Percentiles rank a stretch among this genome's conserved stretches.
phyloP scores from a whole-genome alignment of 140 eudicot species.

The Bidens hawaiensis region DNA sequence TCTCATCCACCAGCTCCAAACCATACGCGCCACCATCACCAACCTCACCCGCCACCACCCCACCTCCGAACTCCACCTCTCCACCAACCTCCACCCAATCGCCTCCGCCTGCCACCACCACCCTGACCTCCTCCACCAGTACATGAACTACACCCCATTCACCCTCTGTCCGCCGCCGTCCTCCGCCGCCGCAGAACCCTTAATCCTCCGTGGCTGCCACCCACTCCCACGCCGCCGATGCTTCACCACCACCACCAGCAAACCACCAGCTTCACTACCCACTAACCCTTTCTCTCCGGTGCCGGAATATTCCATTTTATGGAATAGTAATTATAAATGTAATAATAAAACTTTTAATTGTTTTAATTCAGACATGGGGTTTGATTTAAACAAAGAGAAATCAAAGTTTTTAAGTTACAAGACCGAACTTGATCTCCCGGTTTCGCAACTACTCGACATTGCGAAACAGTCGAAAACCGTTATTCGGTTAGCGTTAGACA shows the following conservation, averaged over 20 bases:
- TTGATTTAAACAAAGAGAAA: conserved; percentile 48
- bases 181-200: conserved; percentile 49
- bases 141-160: conserved; percentile 85
- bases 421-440: conserved; percentile 80
- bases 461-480: conserved; percentile 34
- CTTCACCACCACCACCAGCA: conserved; percentile 46
- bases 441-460: conserved; percentile 50
- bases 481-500: conserved; percentile 57
- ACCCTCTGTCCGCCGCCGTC: conserved; percentile 48
- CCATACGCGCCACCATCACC: conserved; percentile 98
- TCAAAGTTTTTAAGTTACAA: conserved; percentile 42
- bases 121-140: conserved; percentile 71
- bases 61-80: conserved; percentile 68
- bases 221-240: conserved; percentile 90
- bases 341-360: conserved; percentile 59
- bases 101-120: conserved; percentile 84
- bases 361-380: conserved; percentile 64
- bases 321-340: conserved; percentile 52
- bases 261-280: conserved; percentile 42
- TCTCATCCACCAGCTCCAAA: conserved; percentile 54
- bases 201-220: conserved; percentile 85
- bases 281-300: conserved; percentile 47
- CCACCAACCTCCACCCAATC: conserved; percentile 65
- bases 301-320: conserved; percentile 46
- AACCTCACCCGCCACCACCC: conserved; percentile 90